These are phyloP conservation scores for Neofusicoccum ribis DNA, from an alignment of 2,329 filamentous ascomycete genomes.

Conservation along the genomic window DNA sequence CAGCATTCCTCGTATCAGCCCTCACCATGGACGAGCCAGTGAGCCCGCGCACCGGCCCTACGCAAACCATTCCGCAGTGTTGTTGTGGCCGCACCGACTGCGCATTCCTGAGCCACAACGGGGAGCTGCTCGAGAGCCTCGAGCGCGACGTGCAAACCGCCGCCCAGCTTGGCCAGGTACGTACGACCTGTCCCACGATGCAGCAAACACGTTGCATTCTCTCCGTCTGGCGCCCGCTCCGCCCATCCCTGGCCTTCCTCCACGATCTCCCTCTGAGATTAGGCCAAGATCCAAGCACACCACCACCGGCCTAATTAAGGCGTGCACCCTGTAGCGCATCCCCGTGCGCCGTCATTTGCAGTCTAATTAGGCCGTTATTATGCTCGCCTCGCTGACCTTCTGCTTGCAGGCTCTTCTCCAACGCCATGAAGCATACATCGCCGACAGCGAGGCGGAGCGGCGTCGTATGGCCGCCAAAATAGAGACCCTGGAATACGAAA, in stretches of 20 bases:
- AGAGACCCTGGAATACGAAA: conserved; percentile 71
- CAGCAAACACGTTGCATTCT: conserved; percentile 1
- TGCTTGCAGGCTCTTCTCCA: conserved; percentile 80
- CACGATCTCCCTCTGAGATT: conserved; percentile 11
- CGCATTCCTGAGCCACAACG: conserved; percentile 78
- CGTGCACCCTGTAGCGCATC: conserved; percentile 6
- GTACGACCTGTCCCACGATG: conserved; percentile 39
- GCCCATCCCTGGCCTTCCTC: neutral
- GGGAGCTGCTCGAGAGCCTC: conserved; percentile 72
- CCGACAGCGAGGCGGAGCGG: conserved; percentile 85
- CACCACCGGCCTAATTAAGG: conserved; percentile 14
- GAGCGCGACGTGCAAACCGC: conserved; percentile 87
- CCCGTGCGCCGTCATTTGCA: conserved; percentile 15
- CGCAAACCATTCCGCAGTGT: conserved; percentile 53
- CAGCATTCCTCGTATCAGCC: conserved; percentile 8
- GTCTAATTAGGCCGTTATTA: conserved; percentile 2
- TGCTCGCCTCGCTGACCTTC: conserved; percentile 59
- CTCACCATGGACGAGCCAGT: conserved; percentile 17
- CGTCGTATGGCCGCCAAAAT: conserved; percentile 70
- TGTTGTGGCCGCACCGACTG: conserved; percentile 85
- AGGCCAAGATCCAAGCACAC: conserved; percentile 6
- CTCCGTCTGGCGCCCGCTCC: neutral
- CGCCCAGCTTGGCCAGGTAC: conserved; percentile 87
- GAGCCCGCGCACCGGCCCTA: conserved; percentile 11
- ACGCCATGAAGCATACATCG: conserved; percentile 92